Evolutionary conservation across 768 basidiomycete species (phyloP), one percentile per base, ranked within the genome.

Genomic region (Tulasnella sp.): DNA sequence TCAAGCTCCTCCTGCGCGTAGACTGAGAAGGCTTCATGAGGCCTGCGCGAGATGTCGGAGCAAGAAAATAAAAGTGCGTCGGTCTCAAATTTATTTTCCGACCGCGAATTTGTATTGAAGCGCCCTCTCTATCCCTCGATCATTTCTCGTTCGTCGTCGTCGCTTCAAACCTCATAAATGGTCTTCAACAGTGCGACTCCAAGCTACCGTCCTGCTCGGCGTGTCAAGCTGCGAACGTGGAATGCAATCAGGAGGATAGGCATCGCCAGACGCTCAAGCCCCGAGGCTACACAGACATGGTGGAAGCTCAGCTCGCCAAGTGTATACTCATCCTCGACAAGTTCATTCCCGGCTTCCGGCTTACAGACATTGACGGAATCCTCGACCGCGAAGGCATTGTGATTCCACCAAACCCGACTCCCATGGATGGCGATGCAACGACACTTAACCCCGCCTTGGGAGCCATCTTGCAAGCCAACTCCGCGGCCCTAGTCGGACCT

Each of bases 1-100:
- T 46, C 72, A 75, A 48, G 69, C 64, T 12, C 79, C 79, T 48
- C 79, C 95, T 86, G 93, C 94, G 69, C 90, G 95, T 84, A 90
- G 94, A 79, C 89, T 96, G 84, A 89, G 95, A 83, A 91, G 95
- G 85, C 95, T 94, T 84, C 95, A 96, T 87, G 95, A 96, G 87
- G 94, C 95, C 82, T 96, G 95, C 89, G 93, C 95, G 82, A 90
- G 95, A 86, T 96, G 95, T 90, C 93, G 95, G 90, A 93, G 92
- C 88, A 96, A 96, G 91, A 96, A 96, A 93, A 96, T 96, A 88
- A 96, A 96, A 94, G 93, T 91, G 86, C 86, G 89, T 87, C 87
- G 89, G 46, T 14, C 92, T 93, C 92, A 91, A 92, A 92, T 93
- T 93, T 93, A 93, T 90, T 92, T 90, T 92, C 93, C 85, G 87